phyloP scores from a whole-genome alignment of 2,329 filamentous ascomycete genomes.

The Lachnellula occidentalis region DNA sequence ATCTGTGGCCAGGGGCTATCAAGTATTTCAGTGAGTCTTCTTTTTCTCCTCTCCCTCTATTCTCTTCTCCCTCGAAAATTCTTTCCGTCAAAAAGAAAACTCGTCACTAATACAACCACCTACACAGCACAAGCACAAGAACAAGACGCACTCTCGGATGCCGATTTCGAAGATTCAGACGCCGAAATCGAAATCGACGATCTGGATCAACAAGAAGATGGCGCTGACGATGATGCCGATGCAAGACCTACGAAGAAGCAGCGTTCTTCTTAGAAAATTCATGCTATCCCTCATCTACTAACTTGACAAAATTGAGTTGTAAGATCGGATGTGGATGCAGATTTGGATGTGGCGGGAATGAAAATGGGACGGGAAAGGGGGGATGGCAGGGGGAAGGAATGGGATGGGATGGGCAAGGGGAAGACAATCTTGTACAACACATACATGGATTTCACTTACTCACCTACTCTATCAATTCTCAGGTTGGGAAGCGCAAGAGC shows the following conservation, averaged over 20 bases:
- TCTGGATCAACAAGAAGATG: neutral
- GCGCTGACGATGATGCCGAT: slow-evolving; percentile 4
- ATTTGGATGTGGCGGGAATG: too few relatives aligned
- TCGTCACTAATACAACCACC: slow-evolving; percentile 32
- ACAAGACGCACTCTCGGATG: slow-evolving; percentile 58
- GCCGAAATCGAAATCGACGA: neutral
- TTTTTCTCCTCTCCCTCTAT: neutral
- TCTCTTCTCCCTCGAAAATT: too few relatives aligned
- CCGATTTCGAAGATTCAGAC: slow-evolving; percentile 52
- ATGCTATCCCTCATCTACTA: too few relatives aligned
- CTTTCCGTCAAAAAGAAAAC: neutral
- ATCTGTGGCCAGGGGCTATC: slow-evolving; percentile 82
- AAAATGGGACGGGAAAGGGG: too few relatives aligned
- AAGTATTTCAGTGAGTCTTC: slow-evolving; percentile 76
- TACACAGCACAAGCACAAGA: slow-evolving; percentile 63
- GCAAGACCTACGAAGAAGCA: slow-evolving; percentile 39
- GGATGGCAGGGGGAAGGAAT: too few relatives aligned
- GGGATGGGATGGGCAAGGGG: too few relatives aligned
- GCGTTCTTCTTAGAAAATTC: slow-evolving; percentile 17
- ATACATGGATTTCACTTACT: too few relatives aligned
- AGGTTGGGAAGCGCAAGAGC: too few relatives aligned
- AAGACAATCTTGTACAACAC: too few relatives aligned
- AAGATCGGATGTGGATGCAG: neutral
- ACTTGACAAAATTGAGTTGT: slow-evolving; percentile 29
- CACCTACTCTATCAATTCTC: too few relatives aligned